Evolutionary conservation across 2,329 filamentous ascomycete genomes (phyloP), one percentile per base, ranked within the genome.

Genomic region (Trichoderma semiorbis): DNA sequence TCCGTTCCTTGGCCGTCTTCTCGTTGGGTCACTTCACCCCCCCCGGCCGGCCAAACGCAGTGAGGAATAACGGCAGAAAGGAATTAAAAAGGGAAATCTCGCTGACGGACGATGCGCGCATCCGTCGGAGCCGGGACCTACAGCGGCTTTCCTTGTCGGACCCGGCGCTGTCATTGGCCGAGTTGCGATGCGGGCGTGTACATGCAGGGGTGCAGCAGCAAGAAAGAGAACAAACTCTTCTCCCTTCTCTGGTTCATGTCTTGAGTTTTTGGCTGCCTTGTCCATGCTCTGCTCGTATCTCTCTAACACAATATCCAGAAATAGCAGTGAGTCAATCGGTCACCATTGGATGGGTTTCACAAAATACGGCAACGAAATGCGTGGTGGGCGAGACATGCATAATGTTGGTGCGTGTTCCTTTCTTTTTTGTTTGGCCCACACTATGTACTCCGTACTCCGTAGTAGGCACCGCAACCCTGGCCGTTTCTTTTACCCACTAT

Each of bases 121-220:
- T 64, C 74, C 74, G 74, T 75, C 74, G 74, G 73, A 74, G 73
- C 74, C 71, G 69, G 50, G 70, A 11, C 5, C 18, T 36, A 2
- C 36, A 60, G 34, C 47, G 47, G 47, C 47, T 53, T 24, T 53
- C 47, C 47, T 53, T 60, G 57, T 21, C 26, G 55, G 28, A 24
- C 47, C 34, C 39, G 70, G 39, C 30, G 47, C 39, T 62, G 57
- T 47, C 63, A 71, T 71, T 71, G 70, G 70, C 34, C 64, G 21
- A 47, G 1, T 43, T 30, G 62, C 30, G 16, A 11, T 36, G 55
- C 57, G 55, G 62, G 63, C 36, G 69, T 71, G 69, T 61, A 43
- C 69, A 50, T 61, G 63, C 43, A 62, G 30, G 69, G 62, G 69
- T 32, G 39, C 39, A 43, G 39, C 39, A 43, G 39, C n/a, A 28